A percentile compares a stretch with the other conserved stretches of the same genome.
These are phyloP conservation scores for Trichoderma sp. DNA, from an alignment of 2,329 filamentous ascomycete species.

Conservation along the genomic window DNA sequence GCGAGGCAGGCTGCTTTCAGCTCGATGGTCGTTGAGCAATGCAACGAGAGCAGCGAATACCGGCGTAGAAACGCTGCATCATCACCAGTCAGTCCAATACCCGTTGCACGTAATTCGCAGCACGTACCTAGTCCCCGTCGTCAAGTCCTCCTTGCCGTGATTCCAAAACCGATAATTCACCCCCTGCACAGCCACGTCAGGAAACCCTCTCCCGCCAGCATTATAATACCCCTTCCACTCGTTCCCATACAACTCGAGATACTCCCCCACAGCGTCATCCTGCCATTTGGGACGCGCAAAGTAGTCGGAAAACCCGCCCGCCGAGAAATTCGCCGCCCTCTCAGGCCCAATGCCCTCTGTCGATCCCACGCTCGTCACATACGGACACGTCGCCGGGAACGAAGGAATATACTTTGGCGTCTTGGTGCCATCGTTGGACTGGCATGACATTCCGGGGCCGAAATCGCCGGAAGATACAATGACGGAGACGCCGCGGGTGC, in stretches of 20 bases:
- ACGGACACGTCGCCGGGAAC: conserved; percentile 54
- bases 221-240: conserved; percentile 53
- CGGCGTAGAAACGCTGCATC: conserved; percentile 57
- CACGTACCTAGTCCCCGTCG: conserved; percentile 40
- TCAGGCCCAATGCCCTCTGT: conserved; percentile 56
- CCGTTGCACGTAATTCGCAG: not conserved
- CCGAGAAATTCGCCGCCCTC: conserved; percentile 53
- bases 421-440: conserved; percentile 41
- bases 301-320: conserved; percentile 53
- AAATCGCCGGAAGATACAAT: conserved; percentile 64
- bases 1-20: conserved; percentile 53
- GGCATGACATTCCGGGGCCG: conserved; percentile 42
- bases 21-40: conserved; percentile 64
- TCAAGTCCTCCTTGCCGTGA: conserved; percentile 31
- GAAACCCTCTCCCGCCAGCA: conserved; percentile 56
- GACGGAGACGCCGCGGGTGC: conserved; percentile 66
- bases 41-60: conserved; percentile 64
- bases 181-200: conserved; percentile 62
- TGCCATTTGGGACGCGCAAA: conserved; percentile 49
- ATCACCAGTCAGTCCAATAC: conserved; percentile 4
- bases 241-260: conserved; percentile 44
- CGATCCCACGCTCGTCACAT: conserved; percentile 63
- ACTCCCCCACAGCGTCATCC: conserved; percentile 49
- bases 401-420: conserved; percentile 38
- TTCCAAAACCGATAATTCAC: conserved; percentile 39